phyloP scores from a whole-genome alignment of 176 grass and related monocot species.

The Ampelocalamus luodianensis region DNA sequence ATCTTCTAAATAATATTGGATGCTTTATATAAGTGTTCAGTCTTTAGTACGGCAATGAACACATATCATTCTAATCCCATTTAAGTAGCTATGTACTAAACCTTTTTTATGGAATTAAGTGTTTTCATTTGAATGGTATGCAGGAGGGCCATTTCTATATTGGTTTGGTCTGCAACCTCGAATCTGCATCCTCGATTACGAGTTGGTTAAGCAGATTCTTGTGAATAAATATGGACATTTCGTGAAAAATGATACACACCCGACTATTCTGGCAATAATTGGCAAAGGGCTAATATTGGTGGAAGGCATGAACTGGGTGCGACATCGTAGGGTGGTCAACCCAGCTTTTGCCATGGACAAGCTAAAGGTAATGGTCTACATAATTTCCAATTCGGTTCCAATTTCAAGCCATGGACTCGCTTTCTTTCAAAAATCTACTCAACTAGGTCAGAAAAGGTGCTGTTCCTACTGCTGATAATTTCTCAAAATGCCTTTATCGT shows the following conservation, averaged over 20 bases:
- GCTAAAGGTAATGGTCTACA: slow-evolving; percentile 48
- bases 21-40: background rate
- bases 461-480: background rate
- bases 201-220: slow-evolving; percentile 58
- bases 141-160: slow-evolving; percentile 55
- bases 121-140: background rate
- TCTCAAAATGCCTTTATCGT: background rate
- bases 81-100: background rate
- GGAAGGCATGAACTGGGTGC: slow-evolving; percentile 55
- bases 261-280: slow-evolving; percentile 34
- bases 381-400: background rate
- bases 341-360: slow-evolving; percentile 71
- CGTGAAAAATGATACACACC: slow-evolving; percentile 35
- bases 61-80: background rate
- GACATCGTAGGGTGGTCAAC: slow-evolving; percentile 48
- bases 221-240: slow-evolving; percentile 53
- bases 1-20: background rate
- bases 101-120: background rate
- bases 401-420: background rate
- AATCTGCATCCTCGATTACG: slow-evolving; percentile 44
- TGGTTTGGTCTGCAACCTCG: slow-evolving; percentile 49
- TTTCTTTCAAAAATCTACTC: background rate
- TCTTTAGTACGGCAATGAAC: background rate
- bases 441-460: background rate
- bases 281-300: slow-evolving; percentile 59